Evolutionary conservation across 306 rosid species (phyloP).

Genomic region (Fragaria nilgerrensis): DNA sequence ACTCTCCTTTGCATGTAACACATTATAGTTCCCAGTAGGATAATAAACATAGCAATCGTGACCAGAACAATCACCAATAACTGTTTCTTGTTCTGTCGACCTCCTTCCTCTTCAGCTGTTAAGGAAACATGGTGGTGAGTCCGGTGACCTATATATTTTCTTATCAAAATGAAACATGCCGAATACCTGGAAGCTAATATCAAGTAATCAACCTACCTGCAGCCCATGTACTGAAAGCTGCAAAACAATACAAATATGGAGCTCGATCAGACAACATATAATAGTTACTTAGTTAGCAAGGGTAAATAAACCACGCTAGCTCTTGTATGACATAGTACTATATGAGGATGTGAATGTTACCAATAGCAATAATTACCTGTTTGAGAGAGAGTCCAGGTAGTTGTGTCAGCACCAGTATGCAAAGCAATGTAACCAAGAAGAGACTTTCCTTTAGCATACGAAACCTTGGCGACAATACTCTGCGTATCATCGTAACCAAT

Average conservation of each 20-base stretch:
- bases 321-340: too few species aligned
- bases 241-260: too few species aligned
- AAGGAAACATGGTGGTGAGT: neutral
- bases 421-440: constrained; percentile 46
- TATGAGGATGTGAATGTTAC: too few species aligned
- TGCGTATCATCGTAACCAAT: constrained; percentile 39
- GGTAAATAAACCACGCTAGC: too few species aligned
- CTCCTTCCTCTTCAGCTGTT: constrained; percentile 22
- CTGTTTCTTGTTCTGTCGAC: neutral
- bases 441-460: constrained; percentile 29
- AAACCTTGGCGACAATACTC: constrained; percentile 33
- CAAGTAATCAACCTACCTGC: too few species aligned
- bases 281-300: too few species aligned
- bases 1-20: neutral
- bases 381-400: constrained; percentile 18
- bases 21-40: neutral
- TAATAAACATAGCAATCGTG: neutral
- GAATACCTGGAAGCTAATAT: neutral
- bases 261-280: too few species aligned
- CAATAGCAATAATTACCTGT: neutral
- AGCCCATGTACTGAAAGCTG: too few species aligned
- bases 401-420: constrained; percentile 29
- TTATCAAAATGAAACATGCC: neutral
- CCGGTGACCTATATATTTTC: too few species aligned
- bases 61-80: constrained; percentile 10